A percentile compares a stretch with the other conserved stretches of the same genome.
These are phyloP conservation scores for Meira miltonrushii DNA, from an alignment of 1,284 basidiomycete genomes.

Conservation along the genomic window DNA sequence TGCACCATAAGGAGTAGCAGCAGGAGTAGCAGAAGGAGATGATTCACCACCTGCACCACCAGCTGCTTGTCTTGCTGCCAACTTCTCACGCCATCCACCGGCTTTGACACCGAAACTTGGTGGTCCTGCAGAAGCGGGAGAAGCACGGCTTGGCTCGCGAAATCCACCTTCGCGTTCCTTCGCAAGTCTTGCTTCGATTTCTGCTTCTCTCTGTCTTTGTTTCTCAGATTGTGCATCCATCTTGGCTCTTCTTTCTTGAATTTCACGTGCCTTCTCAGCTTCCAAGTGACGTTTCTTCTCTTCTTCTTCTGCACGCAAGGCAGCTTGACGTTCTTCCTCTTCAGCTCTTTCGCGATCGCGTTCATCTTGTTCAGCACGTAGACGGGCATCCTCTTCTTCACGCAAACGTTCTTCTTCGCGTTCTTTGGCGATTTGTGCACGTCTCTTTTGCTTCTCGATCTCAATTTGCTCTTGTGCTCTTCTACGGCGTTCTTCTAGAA, in stretches of 20 bases:
- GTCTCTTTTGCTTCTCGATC: slow-evolving; percentile 75
- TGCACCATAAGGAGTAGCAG: not conserved
- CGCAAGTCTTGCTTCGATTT: slow-evolving; percentile 22
- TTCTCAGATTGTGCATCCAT: slow-evolving; percentile 37
- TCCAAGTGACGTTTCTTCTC: slow-evolving; percentile 45
- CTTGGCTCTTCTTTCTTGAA: slow-evolving; percentile 45
- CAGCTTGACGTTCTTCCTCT: slow-evolving; percentile 30
- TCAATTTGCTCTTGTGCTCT: slow-evolving; percentile 69
- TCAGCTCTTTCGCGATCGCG: slow-evolving; percentile 21
- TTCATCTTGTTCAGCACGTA: slow-evolving; percentile 34
- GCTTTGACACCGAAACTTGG: not conserved
- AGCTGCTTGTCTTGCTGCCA: slow-evolving; percentile 9
- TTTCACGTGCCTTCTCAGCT: slow-evolving; percentile 47
- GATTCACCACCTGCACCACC: not conserved
- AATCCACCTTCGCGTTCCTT: not conserved
- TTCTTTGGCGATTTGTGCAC: slow-evolving; percentile 31
- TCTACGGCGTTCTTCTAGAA: slow-evolving; percentile 65
- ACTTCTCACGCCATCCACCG: slow-evolving; percentile 12
- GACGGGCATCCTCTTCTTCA: slow-evolving; percentile 40
- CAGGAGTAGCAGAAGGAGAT: not conserved
- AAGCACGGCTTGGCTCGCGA: slow-evolving; percentile 7
- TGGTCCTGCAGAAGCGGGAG: slow-evolving; percentile 6
- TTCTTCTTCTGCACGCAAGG: slow-evolving; percentile 39
- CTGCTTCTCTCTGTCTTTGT: slow-evolving; percentile 42
- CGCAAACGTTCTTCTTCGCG: slow-evolving; percentile 24